Conservation (phyloP, 805 yeast species). For the Ogataea dorogensis region DNA sequence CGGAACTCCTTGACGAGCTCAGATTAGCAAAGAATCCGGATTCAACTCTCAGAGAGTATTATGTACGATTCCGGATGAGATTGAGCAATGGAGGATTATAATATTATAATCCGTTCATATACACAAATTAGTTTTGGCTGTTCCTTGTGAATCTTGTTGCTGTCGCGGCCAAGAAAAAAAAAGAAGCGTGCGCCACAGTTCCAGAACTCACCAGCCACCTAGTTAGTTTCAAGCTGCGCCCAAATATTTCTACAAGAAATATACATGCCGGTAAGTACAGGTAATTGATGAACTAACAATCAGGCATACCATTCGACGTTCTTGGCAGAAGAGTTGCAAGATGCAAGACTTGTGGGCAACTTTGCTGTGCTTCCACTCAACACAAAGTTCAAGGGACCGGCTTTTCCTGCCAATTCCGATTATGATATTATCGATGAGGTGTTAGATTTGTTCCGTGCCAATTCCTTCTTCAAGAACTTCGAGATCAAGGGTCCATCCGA, state of each 20-base stretch:
- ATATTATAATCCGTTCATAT: conserved; percentile 10
- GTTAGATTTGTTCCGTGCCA: conserved; percentile 89
- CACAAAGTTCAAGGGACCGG: conserved; percentile 87
- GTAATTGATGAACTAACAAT: conserved; percentile 1
- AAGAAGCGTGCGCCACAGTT: conserved; percentile 1
- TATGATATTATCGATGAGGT: conserved; percentile 93
- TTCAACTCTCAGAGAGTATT: not conserved
- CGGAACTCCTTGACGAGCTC: too few relatives aligned
- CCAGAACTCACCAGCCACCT: conserved; percentile 2
- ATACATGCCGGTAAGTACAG: conserved; percentile 18
- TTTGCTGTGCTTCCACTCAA: conserved; percentile 81
- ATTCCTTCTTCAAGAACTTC: conserved; percentile 93
- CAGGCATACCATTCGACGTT: conserved; percentile 81
- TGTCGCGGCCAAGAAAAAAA: conserved; percentile 10
- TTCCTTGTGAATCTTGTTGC: conserved; percentile 9
- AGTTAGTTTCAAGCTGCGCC: conserved; percentile 1
- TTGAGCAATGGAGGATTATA: conserved; percentile 7
- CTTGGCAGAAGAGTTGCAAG: conserved; percentile 55
- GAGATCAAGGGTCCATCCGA: conserved; percentile 96
- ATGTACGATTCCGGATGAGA: not conserved
- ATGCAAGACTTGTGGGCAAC: conserved; percentile 70
- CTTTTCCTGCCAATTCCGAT: conserved; percentile 70
- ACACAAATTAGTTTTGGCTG: conserved; percentile 10
- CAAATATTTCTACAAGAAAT: not conserved
- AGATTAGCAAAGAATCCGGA: conserved; percentile 5